A percentile compares a stretch with the other conserved stretches of the same genome.
Evolutionary conservation across 208 protist species (phyloP).

Genomic region (Ichthyophonus hoferi): DNA sequence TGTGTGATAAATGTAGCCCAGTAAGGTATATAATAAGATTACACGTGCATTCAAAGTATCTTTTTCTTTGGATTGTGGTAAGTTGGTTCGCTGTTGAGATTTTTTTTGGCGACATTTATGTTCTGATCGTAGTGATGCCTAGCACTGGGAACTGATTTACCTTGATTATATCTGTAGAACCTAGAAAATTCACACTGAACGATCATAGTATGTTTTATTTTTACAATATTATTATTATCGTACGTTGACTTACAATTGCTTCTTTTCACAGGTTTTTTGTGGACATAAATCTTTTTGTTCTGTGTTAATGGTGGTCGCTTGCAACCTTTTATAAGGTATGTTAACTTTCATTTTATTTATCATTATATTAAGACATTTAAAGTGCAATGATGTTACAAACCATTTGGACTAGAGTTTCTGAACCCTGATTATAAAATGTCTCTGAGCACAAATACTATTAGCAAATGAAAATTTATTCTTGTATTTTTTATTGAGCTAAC

Average conservation of each 20-base stretch:
- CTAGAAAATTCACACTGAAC: not conserved
- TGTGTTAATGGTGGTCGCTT: not conserved
- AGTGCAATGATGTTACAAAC: not conserved
- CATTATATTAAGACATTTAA: too few species aligned
- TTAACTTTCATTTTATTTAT: not conserved
- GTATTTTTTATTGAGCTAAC: too few species aligned
- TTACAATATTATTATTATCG: not conserved
- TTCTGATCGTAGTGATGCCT: not conserved
- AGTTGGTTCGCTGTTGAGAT: too few species aligned
- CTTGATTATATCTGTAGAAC: not conserved
- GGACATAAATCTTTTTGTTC: not conserved
- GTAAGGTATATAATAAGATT: too few species aligned
- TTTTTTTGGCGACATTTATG: not conserved
- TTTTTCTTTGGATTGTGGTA: too few species aligned
- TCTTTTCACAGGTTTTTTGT: not conserved
- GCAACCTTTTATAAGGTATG: not conserved
- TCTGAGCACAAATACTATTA: too few species aligned
- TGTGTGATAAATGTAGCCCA: too few species aligned
- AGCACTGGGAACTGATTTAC: not conserved
- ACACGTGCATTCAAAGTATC: too few species aligned
- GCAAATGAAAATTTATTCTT: too few species aligned
- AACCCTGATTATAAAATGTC: too few species aligned
- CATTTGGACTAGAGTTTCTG: not conserved
- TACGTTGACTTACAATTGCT: not conserved
- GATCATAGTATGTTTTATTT: not conserved